Evolutionary conservation across 208 protist genomes (phyloP).

Genomic region (Crithidia acanthocephali): DNA sequence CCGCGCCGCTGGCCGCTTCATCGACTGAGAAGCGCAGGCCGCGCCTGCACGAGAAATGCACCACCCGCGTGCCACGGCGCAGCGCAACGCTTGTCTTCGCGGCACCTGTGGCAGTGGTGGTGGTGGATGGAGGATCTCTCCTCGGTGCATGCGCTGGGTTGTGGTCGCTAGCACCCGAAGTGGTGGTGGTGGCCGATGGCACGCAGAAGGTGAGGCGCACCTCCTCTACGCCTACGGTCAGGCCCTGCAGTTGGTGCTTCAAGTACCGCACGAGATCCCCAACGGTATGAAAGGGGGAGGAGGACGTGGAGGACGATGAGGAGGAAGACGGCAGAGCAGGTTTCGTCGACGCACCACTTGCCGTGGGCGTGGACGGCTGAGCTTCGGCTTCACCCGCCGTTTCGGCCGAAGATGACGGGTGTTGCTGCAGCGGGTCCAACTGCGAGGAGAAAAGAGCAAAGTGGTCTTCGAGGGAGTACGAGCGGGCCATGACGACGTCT

Average conservation of each 20-base stretch:
- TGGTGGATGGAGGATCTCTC: not conserved
- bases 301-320: not conserved
- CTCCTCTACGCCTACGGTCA: constrained; percentile 32
- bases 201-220: constrained; percentile 41
- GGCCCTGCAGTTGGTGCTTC: constrained; percentile 40
- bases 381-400: not conserved
- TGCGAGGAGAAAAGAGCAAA: constrained; percentile 1
- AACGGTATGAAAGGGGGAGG: constrained; percentile 33
- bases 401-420: not conserved
- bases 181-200: constrained; percentile 6
- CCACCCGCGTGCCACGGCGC: constrained; percentile 15
- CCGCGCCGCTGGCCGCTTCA: constrained; percentile 2
- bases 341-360: not conserved
- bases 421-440: not conserved
- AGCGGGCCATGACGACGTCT: constrained; percentile 21
- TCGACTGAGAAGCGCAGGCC: constrained; percentile 37
- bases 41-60: constrained; percentile 32
- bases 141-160: not conserved
- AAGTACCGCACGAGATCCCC: constrained; percentile 41
- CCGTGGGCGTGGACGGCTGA: not conserved
- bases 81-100: not conserved
- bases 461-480: constrained; percentile 36
- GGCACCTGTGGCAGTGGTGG: not conserved
- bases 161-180: no score
- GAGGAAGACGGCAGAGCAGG: not conserved